Base-by-base conservation (phyloP, 2,329 filamentous ascomycete genomes). In the Penicillium sp. region DNA sequence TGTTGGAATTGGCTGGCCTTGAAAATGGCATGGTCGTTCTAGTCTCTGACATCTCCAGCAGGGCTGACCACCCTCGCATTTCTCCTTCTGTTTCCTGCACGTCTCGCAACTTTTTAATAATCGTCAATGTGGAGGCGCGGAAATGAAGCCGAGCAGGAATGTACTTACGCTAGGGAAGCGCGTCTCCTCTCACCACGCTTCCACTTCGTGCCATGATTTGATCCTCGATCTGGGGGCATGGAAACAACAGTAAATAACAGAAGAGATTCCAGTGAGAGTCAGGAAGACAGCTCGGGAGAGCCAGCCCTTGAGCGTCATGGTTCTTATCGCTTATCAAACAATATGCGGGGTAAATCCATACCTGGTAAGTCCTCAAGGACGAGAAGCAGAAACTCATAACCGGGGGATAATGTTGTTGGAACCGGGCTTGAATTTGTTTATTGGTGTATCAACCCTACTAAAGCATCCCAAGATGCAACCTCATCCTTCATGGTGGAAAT, bases 81-180 rank as follows among this genome's bases (percentile, higher is more conserved):
- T 81, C 63, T 82, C 80, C 60, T 82, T 82, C 47, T 79, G 74
- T 55, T 78, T 75, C 47, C 80, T 78, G 63, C 79, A 82, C 42
- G 75, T 77, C 63, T 81, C 79, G 61, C 80, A 82, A 53, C 80
- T 82, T 10, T 46, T 23, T 46, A 25, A 18, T 23, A 15, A n/a
- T 45, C 16, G 15, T 50, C 21, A 55, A 39, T 25, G 9, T 9
- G 35, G 18, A 3, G 27, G 25, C 6, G 3, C 41, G 8, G 16
- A 8, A 15, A n/a, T 23, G 12, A 46, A 4, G 7, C 10, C 4
- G 13, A 8, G 32, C 9, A 16, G 9, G 9, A 21, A 5, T 31
- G 23, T 25, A 52, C 59, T 54, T 46, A 59, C 59, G 59, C 59
- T 5, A 61, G 45, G 8, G 57, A 57, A 4, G 59, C 55, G 8